These are phyloP conservation scores for Aspergillus sclerotiicarbonarius DNA, from an alignment of 495 filamentous ascomycete genomes.

Conservation along the genomic window DNA sequence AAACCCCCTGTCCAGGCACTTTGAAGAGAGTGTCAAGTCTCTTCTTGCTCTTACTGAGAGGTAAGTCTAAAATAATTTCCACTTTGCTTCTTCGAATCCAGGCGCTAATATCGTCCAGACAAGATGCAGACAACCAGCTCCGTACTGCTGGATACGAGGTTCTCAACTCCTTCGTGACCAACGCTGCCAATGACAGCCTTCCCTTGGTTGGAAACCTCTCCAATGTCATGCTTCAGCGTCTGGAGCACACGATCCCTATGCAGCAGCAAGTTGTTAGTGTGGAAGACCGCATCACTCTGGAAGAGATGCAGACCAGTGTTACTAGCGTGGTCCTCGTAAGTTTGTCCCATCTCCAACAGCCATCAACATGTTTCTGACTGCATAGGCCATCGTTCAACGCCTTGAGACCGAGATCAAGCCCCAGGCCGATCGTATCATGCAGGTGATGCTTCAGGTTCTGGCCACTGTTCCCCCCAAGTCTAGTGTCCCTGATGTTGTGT, in stretches of 20 bases:
- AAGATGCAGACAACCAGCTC: conserved; percentile 85
- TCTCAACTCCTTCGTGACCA: conserved; percentile 86
- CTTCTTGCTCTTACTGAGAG: conserved; percentile 83
- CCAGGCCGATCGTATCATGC: conserved; percentile 91
- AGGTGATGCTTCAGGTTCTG: conserved; percentile 76
- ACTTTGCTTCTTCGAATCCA: too few species aligned
- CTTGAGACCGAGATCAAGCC: conserved; percentile 89
- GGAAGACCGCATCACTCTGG: conserved; percentile 88
- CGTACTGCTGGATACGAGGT: conserved; percentile 99
- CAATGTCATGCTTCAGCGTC: conserved; percentile 78
- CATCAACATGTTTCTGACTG: conserved; percentile 13
- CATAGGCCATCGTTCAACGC: conserved; percentile 77
- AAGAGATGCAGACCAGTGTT: conserved; percentile 97
- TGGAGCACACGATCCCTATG: conserved; percentile 88
- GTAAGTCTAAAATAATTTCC: conserved; percentile 24
- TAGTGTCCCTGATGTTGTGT: conserved; percentile 88
- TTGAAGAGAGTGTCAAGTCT: conserved; percentile 84
- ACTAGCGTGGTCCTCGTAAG: conserved; percentile 75
- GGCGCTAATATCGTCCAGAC: conserved; percentile 33
- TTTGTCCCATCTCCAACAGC: background rate
- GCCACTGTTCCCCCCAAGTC: conserved; percentile 78
- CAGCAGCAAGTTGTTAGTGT: conserved; percentile 93
- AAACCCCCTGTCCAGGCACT: conserved; percentile 87
- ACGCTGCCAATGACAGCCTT: conserved; percentile 83
- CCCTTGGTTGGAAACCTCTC: conserved; percentile 75